These are phyloP conservation scores for Suillus placidus DNA, from an alignment of 768 basidiomycete species.

Conservation along the genomic window DNA sequence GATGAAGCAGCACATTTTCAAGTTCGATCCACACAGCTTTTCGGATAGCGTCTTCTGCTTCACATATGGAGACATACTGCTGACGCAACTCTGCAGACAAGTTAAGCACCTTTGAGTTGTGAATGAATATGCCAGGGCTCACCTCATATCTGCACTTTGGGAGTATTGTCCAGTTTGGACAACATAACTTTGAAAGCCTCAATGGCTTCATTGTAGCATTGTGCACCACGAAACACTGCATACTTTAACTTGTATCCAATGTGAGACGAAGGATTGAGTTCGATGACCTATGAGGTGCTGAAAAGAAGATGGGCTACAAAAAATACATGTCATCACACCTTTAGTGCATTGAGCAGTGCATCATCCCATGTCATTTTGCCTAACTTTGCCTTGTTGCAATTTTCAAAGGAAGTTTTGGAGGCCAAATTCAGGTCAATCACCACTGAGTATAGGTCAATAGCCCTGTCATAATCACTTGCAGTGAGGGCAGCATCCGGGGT, in stretches of 20 bases:
- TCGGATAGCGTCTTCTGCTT: too few relatives aligned
- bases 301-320: too few relatives aligned
- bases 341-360: background rate
- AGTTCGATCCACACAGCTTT: too few relatives aligned
- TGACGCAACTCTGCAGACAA: constrained; percentile 14
- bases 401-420: constrained; percentile 11
- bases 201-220: constrained; percentile 18
- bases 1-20: constrained; percentile 11
- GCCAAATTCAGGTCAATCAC: constrained; percentile 15
- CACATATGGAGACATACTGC: constrained; percentile 4
- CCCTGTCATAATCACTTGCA: constrained; percentile 13
- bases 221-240: constrained; percentile 4
- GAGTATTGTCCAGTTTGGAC: background rate
- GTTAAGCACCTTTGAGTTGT: too few relatives aligned
- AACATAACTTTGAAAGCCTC: constrained; percentile 18
- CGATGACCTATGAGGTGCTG: too few relatives aligned
- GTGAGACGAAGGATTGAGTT: constrained; percentile 16
- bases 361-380: constrained; percentile 11
- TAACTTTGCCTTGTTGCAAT: constrained; percentile 16
- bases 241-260: constrained; percentile 23
- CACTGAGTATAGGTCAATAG: constrained; percentile 22
- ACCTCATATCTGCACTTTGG: constrained; percentile 14
- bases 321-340: background rate
- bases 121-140: too few relatives aligned
- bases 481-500: too few relatives aligned